phyloP scores from a whole-genome alignment of 1,139 yeast species.

The Debaryomyces psychrophilus region DNA sequence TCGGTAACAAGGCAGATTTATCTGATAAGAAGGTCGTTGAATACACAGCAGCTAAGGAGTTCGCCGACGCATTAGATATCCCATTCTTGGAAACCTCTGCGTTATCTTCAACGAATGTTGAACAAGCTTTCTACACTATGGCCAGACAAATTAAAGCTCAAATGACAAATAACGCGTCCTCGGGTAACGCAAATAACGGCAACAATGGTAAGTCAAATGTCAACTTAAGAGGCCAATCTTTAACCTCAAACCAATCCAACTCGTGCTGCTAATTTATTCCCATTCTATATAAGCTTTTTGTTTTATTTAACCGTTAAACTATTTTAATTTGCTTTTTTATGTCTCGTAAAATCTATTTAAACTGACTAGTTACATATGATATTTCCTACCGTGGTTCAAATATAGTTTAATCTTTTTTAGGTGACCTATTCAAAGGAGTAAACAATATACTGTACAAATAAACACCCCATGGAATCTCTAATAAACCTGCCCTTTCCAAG shows the following conservation, averaged over 20 bases:
- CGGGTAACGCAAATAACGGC: conserved; percentile 32
- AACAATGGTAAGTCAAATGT: conserved; percentile 70
- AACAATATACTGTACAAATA: conserved; percentile 55
- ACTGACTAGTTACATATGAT: conserved; percentile 5
- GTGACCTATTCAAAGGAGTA: conserved; percentile 28
- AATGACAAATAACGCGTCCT: conserved; percentile 70
- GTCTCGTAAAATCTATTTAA: conserved; percentile 4
- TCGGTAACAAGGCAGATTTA: conserved; percentile 96
- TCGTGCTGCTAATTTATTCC: conserved; percentile 68
- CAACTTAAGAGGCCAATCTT: conserved; percentile 87
- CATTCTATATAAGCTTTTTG: conserved; percentile 5
- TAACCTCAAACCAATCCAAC: conserved; percentile 63
- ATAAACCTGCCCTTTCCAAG: conserved; percentile 59
- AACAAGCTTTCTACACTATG: conserved; percentile 98
- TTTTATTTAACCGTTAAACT: conserved; percentile 2
- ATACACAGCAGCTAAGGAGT: conserved; percentile 94
- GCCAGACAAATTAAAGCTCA: conserved; percentile 98
- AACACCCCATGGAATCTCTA: conserved; percentile 42
- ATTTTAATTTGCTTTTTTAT: conserved; percentile 6
- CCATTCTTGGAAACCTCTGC: conserved; percentile 98
- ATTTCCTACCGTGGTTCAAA: background rate
- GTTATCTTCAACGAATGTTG: conserved; percentile 92
- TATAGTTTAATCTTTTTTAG: conserved; percentile 1
- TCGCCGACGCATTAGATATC: conserved; percentile 93
- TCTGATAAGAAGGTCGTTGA: conserved; percentile 94